A percentile compares a stretch with the other conserved stretches of the same genome.
Conservation (phyloP, 2,329 filamentous ascomycete species). For the Beauveria rudraprayagi region DNA sequence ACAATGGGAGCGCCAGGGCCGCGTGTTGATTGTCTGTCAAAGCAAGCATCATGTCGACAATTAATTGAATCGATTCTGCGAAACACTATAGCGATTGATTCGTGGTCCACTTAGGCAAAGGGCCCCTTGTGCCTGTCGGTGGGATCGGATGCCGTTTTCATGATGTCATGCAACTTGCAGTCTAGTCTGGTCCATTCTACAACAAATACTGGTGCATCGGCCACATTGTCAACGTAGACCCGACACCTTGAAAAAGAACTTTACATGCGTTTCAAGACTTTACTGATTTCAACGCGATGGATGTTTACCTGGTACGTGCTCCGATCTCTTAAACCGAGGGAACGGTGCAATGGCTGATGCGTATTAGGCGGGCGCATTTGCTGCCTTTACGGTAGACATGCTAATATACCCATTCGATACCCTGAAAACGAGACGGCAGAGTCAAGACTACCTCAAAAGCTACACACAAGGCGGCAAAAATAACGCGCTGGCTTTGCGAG, state of each 20-base stretch:
- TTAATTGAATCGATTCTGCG: too few relatives aligned
- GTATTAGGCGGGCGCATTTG: conserved; percentile 70
- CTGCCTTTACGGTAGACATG: conserved; percentile 79
- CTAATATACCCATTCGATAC: conserved; percentile 85
- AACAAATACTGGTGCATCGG: background rate
- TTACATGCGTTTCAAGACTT: background rate
- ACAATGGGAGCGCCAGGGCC: too few relatives aligned
- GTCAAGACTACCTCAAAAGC: conserved; percentile 61
- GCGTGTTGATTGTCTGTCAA: too few relatives aligned
- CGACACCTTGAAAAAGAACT: background rate
- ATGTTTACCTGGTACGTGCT: conserved; percentile 25
- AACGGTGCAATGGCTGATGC: background rate
- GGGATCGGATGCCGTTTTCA: conserved; percentile 2
- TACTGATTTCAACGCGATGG: conserved; percentile 15
- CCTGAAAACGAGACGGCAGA: conserved; percentile 79
- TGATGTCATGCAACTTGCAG: conserved; percentile 1
- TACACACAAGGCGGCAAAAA: conserved; percentile 48
- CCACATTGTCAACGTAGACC: background rate
- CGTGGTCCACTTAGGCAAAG: background rate
- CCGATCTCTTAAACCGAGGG: rapidly evolving
- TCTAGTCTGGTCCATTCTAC: background rate
- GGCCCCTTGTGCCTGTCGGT: background rate
- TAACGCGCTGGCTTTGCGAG: conserved; percentile 49
- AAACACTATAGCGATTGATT: background rate
- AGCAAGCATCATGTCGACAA: too few relatives aligned